These are phyloP conservation scores for Chlorella sp. DNA, from an alignment of 139 green algal genomes.

Conservation along the genomic window DNA sequence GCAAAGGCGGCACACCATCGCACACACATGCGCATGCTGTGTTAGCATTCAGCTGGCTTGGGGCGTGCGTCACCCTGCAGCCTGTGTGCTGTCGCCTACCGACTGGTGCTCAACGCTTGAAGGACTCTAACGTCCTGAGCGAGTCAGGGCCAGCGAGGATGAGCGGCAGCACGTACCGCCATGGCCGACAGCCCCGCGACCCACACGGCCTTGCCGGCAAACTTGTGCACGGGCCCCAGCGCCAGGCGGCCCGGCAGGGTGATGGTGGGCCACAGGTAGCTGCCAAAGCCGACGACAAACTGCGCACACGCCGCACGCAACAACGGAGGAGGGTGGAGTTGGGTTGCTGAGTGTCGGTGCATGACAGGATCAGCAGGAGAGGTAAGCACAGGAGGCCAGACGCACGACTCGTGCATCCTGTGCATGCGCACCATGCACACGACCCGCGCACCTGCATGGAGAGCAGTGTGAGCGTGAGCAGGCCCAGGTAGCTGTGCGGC, in stretches of 20 bases:
- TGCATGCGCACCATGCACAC: too few species aligned
- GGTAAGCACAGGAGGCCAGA: background rate
- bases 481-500: conserved; percentile 47
- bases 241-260: conserved; percentile 11
- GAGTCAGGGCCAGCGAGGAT: too few species aligned
- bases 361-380: background rate
- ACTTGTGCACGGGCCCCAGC: conserved; percentile 28
- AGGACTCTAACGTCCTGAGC: too few species aligned
- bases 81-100: too few species aligned
- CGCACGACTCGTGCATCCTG: background rate
- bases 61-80: too few species aligned
- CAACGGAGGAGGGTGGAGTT: background rate
- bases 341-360: background rate
- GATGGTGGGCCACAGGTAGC: conserved; percentile 23
- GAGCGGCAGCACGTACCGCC: conserved; percentile 12
- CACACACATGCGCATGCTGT: too few species aligned
- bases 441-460: conserved; percentile 28
- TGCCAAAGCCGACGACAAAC: conserved; percentile 7
- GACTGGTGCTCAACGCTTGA: too few species aligned
- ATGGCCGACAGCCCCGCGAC: conserved; percentile 30
- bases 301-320: background rate
- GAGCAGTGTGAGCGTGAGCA: conserved; percentile 30
- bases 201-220: conserved; percentile 22
- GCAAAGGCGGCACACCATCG: too few species aligned
- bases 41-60: too few species aligned